phyloP scores from a whole-genome alignment of 306 rosid species.

The Dryas octopetala region DNA sequence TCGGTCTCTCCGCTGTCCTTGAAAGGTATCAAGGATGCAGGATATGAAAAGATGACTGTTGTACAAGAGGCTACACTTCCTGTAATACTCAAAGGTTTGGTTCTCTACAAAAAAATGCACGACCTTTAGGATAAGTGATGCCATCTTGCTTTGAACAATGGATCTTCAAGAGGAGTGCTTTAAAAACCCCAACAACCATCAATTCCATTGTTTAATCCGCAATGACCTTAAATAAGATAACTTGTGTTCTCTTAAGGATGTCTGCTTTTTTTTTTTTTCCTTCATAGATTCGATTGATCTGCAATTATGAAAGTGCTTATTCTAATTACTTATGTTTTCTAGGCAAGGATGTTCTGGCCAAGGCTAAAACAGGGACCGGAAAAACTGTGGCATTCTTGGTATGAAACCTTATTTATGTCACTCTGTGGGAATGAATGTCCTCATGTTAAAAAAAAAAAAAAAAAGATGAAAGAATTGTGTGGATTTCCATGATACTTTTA shows the following conservation, averaged over 20 bases:
- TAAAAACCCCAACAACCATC: neutral
- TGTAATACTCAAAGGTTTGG: conserved; percentile 72
- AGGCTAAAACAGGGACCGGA: conserved; percentile 96
- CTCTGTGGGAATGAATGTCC: conserved; percentile 9
- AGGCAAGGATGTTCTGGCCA: conserved; percentile 99
- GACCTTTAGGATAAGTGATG: neutral
- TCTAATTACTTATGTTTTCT: conserved; percentile 26
- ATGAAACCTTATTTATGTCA: conserved; percentile 26
- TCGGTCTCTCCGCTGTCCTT: conserved; percentile 68
- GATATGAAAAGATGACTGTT: conserved; percentile 90
- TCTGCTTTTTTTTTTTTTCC: neutral
- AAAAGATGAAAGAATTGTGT: neutral
- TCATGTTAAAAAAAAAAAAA: neutral
- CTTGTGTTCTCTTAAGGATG: neutral
- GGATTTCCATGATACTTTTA: neutral
- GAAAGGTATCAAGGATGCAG: conserved; percentile 88
- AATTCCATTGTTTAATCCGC: neutral
- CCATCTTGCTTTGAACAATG: neutral
- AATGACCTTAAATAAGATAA: conserved; percentile 4
- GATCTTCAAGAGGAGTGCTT: neutral
- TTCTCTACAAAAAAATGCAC: neutral
- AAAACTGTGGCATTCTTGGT: conserved; percentile 99
- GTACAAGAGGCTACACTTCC: conserved; percentile 99
- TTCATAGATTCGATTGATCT: neutral
- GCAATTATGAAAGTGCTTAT: conserved; percentile 21